Evolutionary conservation across 257 asterid species (phyloP), one percentile per base, ranked within the genome.

Genomic region (Galeopsis tetrahit): DNA sequence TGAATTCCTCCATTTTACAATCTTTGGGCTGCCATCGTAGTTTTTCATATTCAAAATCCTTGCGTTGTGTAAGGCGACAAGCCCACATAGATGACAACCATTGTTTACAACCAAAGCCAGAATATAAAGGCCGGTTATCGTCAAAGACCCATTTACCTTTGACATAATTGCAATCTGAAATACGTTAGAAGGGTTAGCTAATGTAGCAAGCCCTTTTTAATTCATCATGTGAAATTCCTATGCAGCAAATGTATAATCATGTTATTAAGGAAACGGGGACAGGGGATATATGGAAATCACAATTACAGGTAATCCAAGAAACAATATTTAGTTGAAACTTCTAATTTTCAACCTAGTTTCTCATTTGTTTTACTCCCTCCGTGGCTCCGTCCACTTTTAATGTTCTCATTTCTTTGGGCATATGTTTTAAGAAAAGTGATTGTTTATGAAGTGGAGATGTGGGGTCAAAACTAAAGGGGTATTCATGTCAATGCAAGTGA

Each of bases 81-180:
- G 96, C 96, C 98, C 98, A 93, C 98, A 93, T 93, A 32, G 92
- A 28, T 52, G 98, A 90, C 77, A 93, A 80, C 98, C 97, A 93
- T 80, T 86, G 92, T 76, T 89, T 87, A 79, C 98, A 93, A 60
- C 88, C 94, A 74, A 66, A 80, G 72, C 98, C 98, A 71, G 97
- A 89, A 85, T 93, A 93, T 43, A 93, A 74, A 49, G 96, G 97
- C 62, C 83, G 80, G 67, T 58, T 78, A 60, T 89, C 85, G 63
- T 93, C 96, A 34, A 82, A 57, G 40, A 86, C 80, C 98, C 98
- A 93, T 81, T 87, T 87, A 71, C 98, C 98, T 86, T 83, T 86
- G 78, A 84, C 92, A 79, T 83, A 85, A 69, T 85, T 85, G 65
- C 92, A 90, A 31, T 77, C 99, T 95, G 89, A 43, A 85, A 85